These are phyloP conservation scores for Emiliania huxleyi DNA, from an alignment of 78 protist species.

Conservation along the genomic window DNA sequence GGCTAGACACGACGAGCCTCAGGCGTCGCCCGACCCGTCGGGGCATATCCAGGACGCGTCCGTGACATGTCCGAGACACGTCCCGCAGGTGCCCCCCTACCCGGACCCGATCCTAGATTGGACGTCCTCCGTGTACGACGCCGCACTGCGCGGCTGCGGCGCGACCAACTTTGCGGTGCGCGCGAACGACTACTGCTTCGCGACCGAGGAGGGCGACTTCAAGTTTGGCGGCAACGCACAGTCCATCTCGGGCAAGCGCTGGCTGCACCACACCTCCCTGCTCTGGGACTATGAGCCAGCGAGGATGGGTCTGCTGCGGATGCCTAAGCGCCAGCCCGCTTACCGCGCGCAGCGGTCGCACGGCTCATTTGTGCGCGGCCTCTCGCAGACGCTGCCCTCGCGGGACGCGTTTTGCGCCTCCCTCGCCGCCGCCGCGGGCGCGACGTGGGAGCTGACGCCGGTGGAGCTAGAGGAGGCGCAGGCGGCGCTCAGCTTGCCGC, in stretches of 20 bases:
- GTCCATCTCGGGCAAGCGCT: constrained; percentile 11
- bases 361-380: background rate
- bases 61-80: too few species aligned
- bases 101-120: background rate
- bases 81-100: background rate
- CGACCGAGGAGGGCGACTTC: background rate
- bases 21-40: too few species aligned
- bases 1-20: too few species aligned
- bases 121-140: background rate
- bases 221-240: constrained; percentile 32
- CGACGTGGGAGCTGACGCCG: background rate
- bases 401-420: background rate
- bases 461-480: background rate
- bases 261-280: constrained; percentile 34
- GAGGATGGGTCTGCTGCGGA: background rate
- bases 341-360: constrained; percentile 10
- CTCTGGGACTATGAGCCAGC: constrained; percentile 1
- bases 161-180: background rate
- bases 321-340: background rate
- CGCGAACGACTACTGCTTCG: background rate
- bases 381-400: background rate
- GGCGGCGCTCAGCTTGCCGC: background rate
- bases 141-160: background rate
- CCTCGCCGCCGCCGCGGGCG: background rate
- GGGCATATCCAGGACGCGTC: too few species aligned